phyloP scores from a whole-genome alignment of 768 basidiomycete genomes.

The Porphyrellus cyaneotinctus region DNA sequence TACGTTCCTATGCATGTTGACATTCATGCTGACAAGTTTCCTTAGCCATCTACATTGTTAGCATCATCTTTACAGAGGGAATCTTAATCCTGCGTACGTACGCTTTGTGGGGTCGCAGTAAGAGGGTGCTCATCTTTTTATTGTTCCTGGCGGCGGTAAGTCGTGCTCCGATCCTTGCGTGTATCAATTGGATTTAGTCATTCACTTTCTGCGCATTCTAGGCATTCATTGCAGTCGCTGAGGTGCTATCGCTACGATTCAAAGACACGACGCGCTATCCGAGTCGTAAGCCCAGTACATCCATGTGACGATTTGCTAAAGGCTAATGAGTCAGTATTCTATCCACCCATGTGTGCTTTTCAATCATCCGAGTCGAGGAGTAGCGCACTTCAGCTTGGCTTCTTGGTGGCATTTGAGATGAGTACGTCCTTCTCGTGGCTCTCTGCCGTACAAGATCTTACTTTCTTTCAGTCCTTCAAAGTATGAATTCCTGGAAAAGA shows the following conservation, averaged over 20 bases:
- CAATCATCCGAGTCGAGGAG: constrained; percentile 8
- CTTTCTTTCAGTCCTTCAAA: constrained; percentile 18
- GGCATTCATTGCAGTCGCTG: constrained; percentile 14
- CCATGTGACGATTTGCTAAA: neutral
- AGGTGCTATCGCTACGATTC: constrained; percentile 4
- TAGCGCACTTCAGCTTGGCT: constrained; percentile 6
- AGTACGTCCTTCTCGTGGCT: constrained; percentile 3
- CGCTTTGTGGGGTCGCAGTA: constrained; percentile 21
- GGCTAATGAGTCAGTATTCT: constrained; percentile 9
- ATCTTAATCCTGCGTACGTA: constrained; percentile 27
- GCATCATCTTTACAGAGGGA: constrained; percentile 15
- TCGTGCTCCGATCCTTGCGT: too few relatives aligned
- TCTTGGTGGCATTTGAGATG: constrained; percentile 22
- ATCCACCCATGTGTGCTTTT: constrained; percentile 15
- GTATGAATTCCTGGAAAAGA: constrained; percentile 22
- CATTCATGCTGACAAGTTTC: neutral
- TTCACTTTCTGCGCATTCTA: neutral
- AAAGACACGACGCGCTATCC: constrained; percentile 1
- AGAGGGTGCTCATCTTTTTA: constrained; percentile 13
- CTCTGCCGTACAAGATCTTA: neutral
- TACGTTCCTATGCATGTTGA: neutral
- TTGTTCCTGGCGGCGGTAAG: constrained; percentile 17
- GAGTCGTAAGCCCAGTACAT: constrained; percentile 8
- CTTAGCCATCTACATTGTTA: constrained; percentile 10
- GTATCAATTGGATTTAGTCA: neutral